Evolutionary conservation across 2,329 filamentous ascomycete species (phyloP).

Genomic region (Alternaria arbusti): DNA sequence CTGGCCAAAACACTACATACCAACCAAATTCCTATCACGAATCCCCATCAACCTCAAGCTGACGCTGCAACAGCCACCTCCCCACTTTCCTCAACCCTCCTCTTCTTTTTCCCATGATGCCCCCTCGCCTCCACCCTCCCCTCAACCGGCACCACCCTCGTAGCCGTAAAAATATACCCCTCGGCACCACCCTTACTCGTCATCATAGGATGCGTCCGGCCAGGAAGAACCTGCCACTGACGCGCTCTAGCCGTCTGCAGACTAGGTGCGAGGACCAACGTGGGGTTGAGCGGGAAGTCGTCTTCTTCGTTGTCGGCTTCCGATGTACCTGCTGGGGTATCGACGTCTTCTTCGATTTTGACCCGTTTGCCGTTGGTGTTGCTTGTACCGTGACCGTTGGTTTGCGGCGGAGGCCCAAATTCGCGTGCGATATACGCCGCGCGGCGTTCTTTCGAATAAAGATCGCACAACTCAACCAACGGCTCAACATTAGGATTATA

Average conservation of each 20-base stretch:
- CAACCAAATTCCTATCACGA: no score
- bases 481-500: constrained; percentile 85
- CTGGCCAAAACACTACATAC: neutral
- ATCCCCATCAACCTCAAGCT: no score
- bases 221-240: constrained; percentile 89
- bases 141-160: constrained; percentile 78
- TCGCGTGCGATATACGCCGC: constrained; percentile 64
- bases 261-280: constrained; percentile 76
- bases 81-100: constrained; percentile 55
- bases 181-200: constrained; percentile 85
- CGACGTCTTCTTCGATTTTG: constrained; percentile 22
- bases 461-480: constrained; percentile 77
- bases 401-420: constrained; percentile 24
- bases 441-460: constrained; percentile 75
- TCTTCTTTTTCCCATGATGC: constrained; percentile 68
- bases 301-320: constrained; percentile 45
- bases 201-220: constrained; percentile 93
- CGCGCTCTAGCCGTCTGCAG: constrained; percentile 82
- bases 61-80: no score
- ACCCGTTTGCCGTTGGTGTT: constrained; percentile 24
- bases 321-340: constrained; percentile 18
- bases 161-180: constrained; percentile 87
- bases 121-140: constrained; percentile 84
- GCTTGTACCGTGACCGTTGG: constrained; percentile 7
- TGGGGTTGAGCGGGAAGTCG: constrained; percentile 88